A percentile compares a stretch with the other conserved stretches of the same genome.
phyloP scores from a whole-genome alignment of 2,329 filamentous ascomycete species.

The Fusarium buxicola region DNA sequence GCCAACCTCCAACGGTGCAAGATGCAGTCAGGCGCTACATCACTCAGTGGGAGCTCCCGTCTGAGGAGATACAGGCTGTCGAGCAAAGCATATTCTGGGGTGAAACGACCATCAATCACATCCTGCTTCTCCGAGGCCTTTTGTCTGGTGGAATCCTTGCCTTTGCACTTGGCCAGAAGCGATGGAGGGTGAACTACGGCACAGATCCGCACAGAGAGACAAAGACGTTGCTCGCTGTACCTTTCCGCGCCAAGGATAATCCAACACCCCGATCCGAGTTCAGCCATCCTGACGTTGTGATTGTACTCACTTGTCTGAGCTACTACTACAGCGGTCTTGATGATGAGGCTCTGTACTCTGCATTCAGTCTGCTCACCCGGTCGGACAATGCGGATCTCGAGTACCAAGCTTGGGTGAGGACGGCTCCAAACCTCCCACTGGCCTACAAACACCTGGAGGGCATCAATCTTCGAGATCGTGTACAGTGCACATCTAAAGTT shows the following conservation, averaged over 20 bases:
- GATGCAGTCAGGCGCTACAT: constrained; percentile 59
- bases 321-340: constrained; percentile 69
- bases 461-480: constrained; percentile 69
- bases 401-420: constrained; percentile 62
- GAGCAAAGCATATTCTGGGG: constrained; percentile 54
- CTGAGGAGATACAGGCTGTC: constrained; percentile 48
- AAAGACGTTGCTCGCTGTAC: constrained; percentile 64
- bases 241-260: constrained; percentile 69
- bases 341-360: constrained; percentile 60
- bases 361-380: constrained; percentile 60
- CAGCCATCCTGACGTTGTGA: constrained; percentile 69
- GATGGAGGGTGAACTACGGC: constrained; percentile 75
- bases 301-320: constrained; percentile 65
- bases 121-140: constrained; percentile 66
- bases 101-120: constrained; percentile 46
- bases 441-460: constrained; percentile 57
- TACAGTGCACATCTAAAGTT: constrained; percentile 59
- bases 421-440: constrained; percentile 48
- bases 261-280: constrained; percentile 69
- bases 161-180: constrained; percentile 66
- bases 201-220: constrained; percentile 57
- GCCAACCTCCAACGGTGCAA: constrained; percentile 48
- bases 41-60: constrained; percentile 45
- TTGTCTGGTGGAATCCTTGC: constrained; percentile 65
- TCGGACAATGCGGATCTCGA: constrained; percentile 64